Evolutionary conservation across 2,329 filamentous ascomycete species (phyloP).

Genomic region (Penicillium sp.): DNA sequence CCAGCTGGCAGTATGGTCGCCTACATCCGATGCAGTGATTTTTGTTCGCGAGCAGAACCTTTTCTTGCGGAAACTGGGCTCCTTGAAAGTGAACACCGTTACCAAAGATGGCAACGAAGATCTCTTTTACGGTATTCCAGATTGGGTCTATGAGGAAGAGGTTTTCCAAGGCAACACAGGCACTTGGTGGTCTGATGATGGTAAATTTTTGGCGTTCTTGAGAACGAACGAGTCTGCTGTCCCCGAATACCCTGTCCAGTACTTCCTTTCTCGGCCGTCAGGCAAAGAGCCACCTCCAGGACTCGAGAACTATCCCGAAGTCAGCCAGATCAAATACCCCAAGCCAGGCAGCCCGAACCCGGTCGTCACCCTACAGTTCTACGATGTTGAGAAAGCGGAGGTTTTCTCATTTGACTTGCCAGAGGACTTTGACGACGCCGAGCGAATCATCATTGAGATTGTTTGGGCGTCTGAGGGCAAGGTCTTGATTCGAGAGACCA

Average conservation of each 20-base stretch:
- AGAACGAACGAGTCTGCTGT: constrained; percentile 92
- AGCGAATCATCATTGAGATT: constrained; percentile 90
- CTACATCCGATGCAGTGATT: constrained; percentile 80
- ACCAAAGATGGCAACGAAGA: constrained; percentile 85
- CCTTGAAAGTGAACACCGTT: constrained; percentile 66
- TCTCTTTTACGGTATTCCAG: constrained; percentile 92
- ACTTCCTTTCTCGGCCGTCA: constrained; percentile 85
- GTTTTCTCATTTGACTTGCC: constrained; percentile 77
- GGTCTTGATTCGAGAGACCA: constrained; percentile 87
- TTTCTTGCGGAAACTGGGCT: constrained; percentile 70
- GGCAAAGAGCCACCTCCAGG: constrained; percentile 68
- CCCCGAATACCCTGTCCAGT: constrained; percentile 89
- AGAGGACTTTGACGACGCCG: constrained; percentile 75
- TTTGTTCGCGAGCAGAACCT: constrained; percentile 91
- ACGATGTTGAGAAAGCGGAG: constrained; percentile 75
- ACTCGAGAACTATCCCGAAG: constrained; percentile 87
- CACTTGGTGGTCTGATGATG: constrained; percentile 94
- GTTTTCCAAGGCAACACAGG: constrained; percentile 78
- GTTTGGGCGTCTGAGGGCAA: constrained; percentile 82
- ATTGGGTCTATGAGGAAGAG: constrained; percentile 95
- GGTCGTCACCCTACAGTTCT: constrained; percentile 83
- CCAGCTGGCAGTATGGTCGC: constrained; percentile 88
- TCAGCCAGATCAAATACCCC: constrained; percentile 92
- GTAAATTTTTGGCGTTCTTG: constrained; percentile 85
- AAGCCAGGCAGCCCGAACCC: constrained; percentile 95